phyloP scores from a whole-genome alignment of 2,329 filamentous ascomycete species.

The Hymenoscyphus albidus region DNA sequence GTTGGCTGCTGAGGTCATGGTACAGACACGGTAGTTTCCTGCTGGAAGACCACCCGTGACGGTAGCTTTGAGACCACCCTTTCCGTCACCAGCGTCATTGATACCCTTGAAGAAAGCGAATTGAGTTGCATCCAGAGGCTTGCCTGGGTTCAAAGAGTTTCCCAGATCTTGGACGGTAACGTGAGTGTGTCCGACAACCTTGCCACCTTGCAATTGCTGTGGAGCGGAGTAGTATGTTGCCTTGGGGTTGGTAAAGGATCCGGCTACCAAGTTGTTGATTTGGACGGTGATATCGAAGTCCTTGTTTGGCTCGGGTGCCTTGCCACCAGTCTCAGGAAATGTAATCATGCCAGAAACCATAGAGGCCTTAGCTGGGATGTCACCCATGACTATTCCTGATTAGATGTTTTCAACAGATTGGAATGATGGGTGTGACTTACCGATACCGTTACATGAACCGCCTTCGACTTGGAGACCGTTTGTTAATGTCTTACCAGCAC shows the following conservation, averaged over 20 bases:
- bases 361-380: constrained; percentile 33
- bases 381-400: constrained; percentile 31
- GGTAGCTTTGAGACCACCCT: constrained; percentile 37
- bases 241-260: constrained; percentile 39
- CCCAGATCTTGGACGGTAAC: constrained; percentile 39
- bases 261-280: constrained; percentile 36
- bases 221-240: constrained; percentile 40
- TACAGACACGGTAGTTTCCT: constrained; percentile 43
- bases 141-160: constrained; percentile 32
- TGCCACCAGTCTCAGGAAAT: constrained; percentile 26
- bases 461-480: constrained; percentile 53
- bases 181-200: constrained; percentile 39
- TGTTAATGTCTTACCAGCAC: constrained; percentile 43
- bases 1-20: constrained; percentile 41
- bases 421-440: constrained; percentile 15
- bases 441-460: constrained; percentile 55
- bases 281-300: constrained; percentile 36
- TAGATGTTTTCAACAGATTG: not conserved
- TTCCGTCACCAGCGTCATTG: constrained; percentile 39
- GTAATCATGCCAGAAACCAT: constrained; percentile 35
- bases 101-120: constrained; percentile 43
- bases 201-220: constrained; percentile 35
- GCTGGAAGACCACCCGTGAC: constrained; percentile 41
- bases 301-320: constrained; percentile 26
- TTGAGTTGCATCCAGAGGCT: constrained; percentile 31